Base-by-base conservation (phyloP, 345 rosid species). In the Trapa bicornis region DNA sequence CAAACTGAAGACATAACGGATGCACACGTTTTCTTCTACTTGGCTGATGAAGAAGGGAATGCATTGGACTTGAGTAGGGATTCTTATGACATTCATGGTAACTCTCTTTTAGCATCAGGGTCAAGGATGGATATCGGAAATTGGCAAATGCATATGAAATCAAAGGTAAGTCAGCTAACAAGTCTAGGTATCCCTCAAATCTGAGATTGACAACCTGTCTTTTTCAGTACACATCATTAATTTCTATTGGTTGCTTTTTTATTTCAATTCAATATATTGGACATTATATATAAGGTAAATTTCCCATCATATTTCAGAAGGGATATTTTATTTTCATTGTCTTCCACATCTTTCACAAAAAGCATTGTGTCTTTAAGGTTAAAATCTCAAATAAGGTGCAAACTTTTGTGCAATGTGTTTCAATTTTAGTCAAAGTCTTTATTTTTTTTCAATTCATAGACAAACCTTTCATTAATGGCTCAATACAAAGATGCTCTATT, bases 91-190 rank as follows among this genome's bases (percentile, higher is more conserved):
- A 74, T 71, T 50, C 72, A 16, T n/a, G 75, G 75, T 68, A 79
- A 64, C 70, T 83, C 86, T 70, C 72, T 83, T 58, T 58, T 94
- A 60, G 95, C 88, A 74, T 86, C 87, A 3, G 97, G 99, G 68
- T 84, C 84, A 66, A 81, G 82, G 68, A 12, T 52, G 33, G 95
- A 86, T 48, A 67, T 88, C 63, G 95, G 92, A 36, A 83, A 67
- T 73, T 91, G 97, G 97, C 97, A 87, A 86, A 80, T 91, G 47
- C 96, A 94, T 77, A 73, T 94, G 60, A 77, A 79, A 73, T 78
- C 91, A 62, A 67, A 67, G 88, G 99, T 94, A 80, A 60, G 48
- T 43, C 45, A 12, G 67, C 13, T 39, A 41, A 37, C 38, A 67
- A 67, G 38, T 58, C 11, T 58, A 16, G 22, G 22, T 4, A 50